Base-by-base conservation (phyloP, 306 rosid genomes). In the Gastrolobium bilobum region DNA sequence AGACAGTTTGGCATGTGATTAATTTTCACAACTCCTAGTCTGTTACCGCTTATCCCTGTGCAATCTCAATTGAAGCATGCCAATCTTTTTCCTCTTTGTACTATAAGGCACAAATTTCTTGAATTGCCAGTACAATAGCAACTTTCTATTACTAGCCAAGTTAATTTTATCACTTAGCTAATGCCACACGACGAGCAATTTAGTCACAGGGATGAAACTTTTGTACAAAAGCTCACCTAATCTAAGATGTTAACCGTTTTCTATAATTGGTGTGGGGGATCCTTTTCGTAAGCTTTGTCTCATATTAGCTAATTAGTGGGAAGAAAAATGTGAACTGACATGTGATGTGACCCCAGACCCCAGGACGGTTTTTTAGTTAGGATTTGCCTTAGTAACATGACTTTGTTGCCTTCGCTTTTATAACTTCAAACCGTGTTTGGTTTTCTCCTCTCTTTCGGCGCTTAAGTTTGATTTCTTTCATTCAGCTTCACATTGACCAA, bases 201-300 rank as follows among this genome's bases (percentile, higher is more conserved):
- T 13, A 7, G 63, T 52, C 61, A 51, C 78, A 82, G 48, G 77
- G 53, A 81, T 29, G 67, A 40, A 38, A 52, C 73, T 76, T 81
- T 73, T 1, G 75, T 14, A 20, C 7, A 44, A 52, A 67, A 42
- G 14, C 3, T 43, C 64, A 68, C 78, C 82, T 42, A 82, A 76
- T 64, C 50, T 35, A 30, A 62, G 68, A 83, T 64, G 64, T 71
- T 59, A 14, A 29, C 48, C 51, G 34, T 56, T 82, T 54, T 30
- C 50, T 62, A 71, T 83, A 64, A 72, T 78, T 65, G 50, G 39
- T 38, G 83, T 47, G 65, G 82, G 76, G 76, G 48, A 83, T 72
- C 59, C 63, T 46, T 20, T 76, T 35, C 14, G 31, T 46, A 63
- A 63, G 34, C 37, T 72, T 71, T 64, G 67, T 73, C 76, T 83